Base-by-base conservation (phyloP, 768 basidiomycete species). In the Cyathus striatus region DNA sequence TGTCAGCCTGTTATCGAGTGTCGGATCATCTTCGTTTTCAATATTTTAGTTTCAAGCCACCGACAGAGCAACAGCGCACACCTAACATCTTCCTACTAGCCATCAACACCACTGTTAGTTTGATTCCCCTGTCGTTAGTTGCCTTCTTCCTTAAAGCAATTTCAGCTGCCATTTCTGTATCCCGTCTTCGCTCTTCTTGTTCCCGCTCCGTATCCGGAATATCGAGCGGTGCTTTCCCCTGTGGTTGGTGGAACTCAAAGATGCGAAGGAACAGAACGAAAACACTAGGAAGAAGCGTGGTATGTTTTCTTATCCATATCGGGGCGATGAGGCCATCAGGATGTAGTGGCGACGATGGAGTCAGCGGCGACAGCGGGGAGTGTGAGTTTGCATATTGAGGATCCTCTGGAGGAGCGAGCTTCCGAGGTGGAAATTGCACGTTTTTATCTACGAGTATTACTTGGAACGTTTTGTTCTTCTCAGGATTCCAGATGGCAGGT, bases 281-380 rank as follows among this genome's bases (percentile, higher is more conserved):
- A 0, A 97, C 94, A 18, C 90, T 85, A 0, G 96, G 96, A 0
- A 97, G 65, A 23, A 96, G 81, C 1, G 89, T 81, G 0, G 89
- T 89, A 56, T 99, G 96, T 63, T 98, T 99, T 34, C 93, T 77
- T 24, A 98, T 82, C 96, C 96, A 99, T 58, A 98, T 91, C 1
- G 96, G 96, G 2, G 96, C 92, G 41, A 99, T 91, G 42, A 99
- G 66, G 0, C 96, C 96, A 57, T 99, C 96, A 0, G 96, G 96
- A 61, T 91, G 79, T 6, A 96, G 69, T 0, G 96, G 95, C 0
- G 93, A 96, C 1, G 86, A 74, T 0, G 86, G 84, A 0, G 89
- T 89, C 30, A 97, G 66, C 0, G 96, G 96, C 0, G 93, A 97
- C n/a, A 98, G 72, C 0, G 93, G 93, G 0, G 95, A 98, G 63